phyloP scores from a whole-genome alignment of 2,329 filamentous ascomycete species.

The Thermothelomyces thermophilus region DNA sequence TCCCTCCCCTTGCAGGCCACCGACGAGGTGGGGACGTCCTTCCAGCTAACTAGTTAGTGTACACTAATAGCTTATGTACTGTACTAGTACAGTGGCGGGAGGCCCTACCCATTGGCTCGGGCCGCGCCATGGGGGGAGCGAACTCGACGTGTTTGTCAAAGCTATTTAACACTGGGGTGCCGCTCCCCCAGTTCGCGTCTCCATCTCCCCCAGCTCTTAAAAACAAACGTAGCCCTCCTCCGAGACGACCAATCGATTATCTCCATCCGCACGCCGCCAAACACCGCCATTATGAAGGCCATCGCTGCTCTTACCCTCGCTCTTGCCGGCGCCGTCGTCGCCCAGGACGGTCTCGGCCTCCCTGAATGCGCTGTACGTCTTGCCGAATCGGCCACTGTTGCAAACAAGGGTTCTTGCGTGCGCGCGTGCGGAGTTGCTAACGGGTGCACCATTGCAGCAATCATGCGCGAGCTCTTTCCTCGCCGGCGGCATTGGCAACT shows the following conservation, averaged over 20 bases:
- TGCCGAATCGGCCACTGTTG: no score
- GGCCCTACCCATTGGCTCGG: constrained; percentile 1
- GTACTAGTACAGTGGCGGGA: not conserved
- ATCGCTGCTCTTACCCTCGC: constrained; percentile 39
- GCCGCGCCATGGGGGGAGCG: not conserved
- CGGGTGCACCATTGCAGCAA: constrained; percentile 20
- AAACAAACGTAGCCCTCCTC: not conserved
- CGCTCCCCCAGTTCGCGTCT: not conserved
- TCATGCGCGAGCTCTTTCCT: constrained; percentile 29
- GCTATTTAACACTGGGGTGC: constrained; percentile 1
- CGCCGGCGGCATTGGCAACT: constrained; percentile 30
- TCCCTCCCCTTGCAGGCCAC: not conserved
- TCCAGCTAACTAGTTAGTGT: no score
- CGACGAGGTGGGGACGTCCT: not conserved
- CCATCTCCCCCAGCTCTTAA: not conserved
- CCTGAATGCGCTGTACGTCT: constrained; percentile 51
- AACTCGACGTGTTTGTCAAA: no score
- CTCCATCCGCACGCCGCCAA: constrained; percentile 6
- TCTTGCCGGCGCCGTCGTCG: constrained; percentile 46
- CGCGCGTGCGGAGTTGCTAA: no score
- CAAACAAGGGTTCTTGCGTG: no score
- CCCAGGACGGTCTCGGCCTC: constrained; percentile 38
- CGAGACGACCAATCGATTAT: constrained; percentile 5
- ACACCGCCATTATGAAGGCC: constrained; percentile 37
- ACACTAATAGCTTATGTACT: no score